Evolutionary conservation across 1,139 yeast genomes (phyloP).

Genomic region (Scheffersomyces illinoinensis): DNA sequence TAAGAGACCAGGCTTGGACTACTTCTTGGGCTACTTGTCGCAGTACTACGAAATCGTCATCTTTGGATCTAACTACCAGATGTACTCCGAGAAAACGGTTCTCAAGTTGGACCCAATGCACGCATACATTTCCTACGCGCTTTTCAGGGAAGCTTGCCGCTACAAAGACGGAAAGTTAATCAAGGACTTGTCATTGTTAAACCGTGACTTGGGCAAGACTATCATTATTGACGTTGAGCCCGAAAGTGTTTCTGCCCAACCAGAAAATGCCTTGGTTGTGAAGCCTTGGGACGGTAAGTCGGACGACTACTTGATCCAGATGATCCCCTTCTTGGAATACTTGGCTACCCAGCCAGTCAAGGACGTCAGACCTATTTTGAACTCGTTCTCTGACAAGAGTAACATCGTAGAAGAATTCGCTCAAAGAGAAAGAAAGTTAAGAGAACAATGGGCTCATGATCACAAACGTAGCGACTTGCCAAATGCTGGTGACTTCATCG

Average conservation of each 20-base stretch:
- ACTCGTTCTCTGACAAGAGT: conserved; percentile 63
- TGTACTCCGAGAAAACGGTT: conserved; percentile 82
- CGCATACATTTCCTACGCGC: conserved; percentile 82
- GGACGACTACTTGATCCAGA: conserved; percentile 72
- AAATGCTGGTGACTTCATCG: conserved; percentile 53
- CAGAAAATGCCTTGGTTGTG: conserved; percentile 86
- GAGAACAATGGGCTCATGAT: conserved; percentile 65
- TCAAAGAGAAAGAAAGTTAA: conserved; percentile 71
- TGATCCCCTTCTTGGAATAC: conserved; percentile 93
- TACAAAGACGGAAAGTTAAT: conserved; percentile 86
- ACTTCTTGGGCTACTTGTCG: conserved; percentile 89
- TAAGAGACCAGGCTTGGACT: conserved; percentile 97
- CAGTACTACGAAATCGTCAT: conserved; percentile 95
- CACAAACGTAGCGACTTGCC: conserved; percentile 47
- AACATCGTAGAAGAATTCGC: conserved; percentile 74
- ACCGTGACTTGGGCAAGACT: conserved; percentile 85
- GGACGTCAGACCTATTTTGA: conserved; percentile 87
- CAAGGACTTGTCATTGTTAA: conserved; percentile 83
- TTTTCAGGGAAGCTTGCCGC: conserved; percentile 89
- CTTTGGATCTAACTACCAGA: conserved; percentile 82
- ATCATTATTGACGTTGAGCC: conserved; percentile 77
- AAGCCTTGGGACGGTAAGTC: conserved; percentile 85
- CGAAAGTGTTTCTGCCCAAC: conserved; percentile 77
- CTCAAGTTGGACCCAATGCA: conserved; percentile 91
- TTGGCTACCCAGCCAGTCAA: conserved; percentile 87